Conservation (phyloP, 1,139 yeast genomes). For the Yamadazyma pseudoaaseri region DNA sequence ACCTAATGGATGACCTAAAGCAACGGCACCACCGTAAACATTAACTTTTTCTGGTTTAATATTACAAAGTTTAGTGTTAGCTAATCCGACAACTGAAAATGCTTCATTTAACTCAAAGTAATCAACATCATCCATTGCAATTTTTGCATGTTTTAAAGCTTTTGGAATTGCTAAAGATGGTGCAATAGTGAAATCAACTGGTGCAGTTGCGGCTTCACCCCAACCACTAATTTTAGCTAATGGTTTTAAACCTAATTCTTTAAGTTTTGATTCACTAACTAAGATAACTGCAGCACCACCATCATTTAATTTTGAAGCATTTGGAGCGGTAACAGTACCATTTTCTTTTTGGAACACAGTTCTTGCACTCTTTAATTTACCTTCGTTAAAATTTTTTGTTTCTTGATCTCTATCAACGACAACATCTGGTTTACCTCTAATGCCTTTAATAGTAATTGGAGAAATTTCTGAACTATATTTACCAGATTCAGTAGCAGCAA, state of each 20-base stretch:
- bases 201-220: constrained; percentile 98
- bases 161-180: constrained; percentile 94
- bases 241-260: constrained; percentile 83
- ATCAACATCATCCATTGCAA: constrained; percentile 59
- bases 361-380: constrained; percentile 75
- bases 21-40: constrained; percentile 98
- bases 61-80: constrained; percentile 74
- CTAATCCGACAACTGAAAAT: constrained; percentile 91
- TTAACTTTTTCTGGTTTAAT: constrained; percentile 72
- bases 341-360: constrained; percentile 88
- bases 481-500: constrained; percentile 72
- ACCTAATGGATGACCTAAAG: constrained; percentile 95
- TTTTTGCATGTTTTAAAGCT: constrained; percentile 84
- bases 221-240: constrained; percentile 86
- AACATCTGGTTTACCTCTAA: constrained; percentile 89
- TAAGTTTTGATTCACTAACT: constrained; percentile 77
- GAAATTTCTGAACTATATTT: constrained; percentile 79
- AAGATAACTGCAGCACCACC: constrained; percentile 95
- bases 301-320: constrained; percentile 92
- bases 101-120: constrained; percentile 95
- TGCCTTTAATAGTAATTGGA: constrained; percentile 84
- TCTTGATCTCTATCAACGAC: constrained; percentile 74
- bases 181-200: constrained; percentile 91
- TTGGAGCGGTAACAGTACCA: constrained; percentile 96
- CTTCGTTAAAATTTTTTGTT: constrained; percentile 68